Percentiles rank a stretch among this genome's conserved stretches.
phyloP scores from a whole-genome alignment of 2,329 filamentous ascomycete genomes.

The Blumeria hordei region DNA sequence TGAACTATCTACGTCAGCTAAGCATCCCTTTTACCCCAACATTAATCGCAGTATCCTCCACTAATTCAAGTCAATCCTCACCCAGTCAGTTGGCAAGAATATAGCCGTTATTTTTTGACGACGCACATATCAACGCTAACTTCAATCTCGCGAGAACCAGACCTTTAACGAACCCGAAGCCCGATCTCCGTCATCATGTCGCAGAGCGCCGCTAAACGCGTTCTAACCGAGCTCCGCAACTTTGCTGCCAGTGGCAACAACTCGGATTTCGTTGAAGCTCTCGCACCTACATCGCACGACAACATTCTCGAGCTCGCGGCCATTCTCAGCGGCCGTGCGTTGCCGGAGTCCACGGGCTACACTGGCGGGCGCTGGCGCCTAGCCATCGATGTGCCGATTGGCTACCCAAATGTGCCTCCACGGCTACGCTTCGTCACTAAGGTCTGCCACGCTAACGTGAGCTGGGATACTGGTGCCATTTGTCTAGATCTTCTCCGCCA shows the following conservation, averaged over 20 bases:
- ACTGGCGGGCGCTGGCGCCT: constrained; percentile 58
- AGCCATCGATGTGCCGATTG: constrained; percentile 45
- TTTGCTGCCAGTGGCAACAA: constrained; percentile 44
- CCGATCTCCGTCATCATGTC: too few relatives aligned
- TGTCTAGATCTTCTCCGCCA: constrained; percentile 69
- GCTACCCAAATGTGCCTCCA: constrained; percentile 61
- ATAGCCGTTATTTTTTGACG: too few relatives aligned
- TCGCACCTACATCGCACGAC: constrained; percentile 56
- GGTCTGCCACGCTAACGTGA: constrained; percentile 65
- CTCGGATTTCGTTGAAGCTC: constrained; percentile 23
- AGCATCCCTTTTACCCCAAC: too few relatives aligned
- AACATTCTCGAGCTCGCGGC: constrained; percentile 63
- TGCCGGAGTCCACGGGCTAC: constrained; percentile 9
- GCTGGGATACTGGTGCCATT: constrained; percentile 60
- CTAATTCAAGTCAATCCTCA: too few relatives aligned
- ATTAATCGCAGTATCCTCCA: too few relatives aligned
- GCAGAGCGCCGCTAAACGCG: constrained; percentile 46
- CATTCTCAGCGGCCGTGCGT: constrained; percentile 30
- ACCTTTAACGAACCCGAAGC: too few relatives aligned
- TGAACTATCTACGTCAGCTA: too few relatives aligned
- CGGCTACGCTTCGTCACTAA: constrained; percentile 59
- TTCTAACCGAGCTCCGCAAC: constrained; percentile 51
- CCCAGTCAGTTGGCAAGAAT: too few relatives aligned
- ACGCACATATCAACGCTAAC: too few relatives aligned
- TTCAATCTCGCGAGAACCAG: too few relatives aligned